phyloP scores from a whole-genome alignment of 2,329 filamentous ascomycete species.

The Botrytis fragariae region DNA sequence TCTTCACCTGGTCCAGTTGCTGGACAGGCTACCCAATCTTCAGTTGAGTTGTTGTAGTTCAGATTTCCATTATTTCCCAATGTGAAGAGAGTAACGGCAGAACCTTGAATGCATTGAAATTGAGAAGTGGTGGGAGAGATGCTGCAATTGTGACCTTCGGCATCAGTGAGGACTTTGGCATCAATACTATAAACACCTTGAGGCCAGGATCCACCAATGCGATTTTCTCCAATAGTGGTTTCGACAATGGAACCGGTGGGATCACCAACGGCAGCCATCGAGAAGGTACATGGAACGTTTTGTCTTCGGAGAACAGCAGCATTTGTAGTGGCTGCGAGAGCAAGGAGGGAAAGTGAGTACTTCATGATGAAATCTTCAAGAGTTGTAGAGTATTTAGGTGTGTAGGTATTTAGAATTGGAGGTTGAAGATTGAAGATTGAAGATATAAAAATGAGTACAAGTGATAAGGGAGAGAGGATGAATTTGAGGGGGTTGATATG shows the following conservation, averaged over 20 bases:
- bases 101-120: constrained; percentile 28
- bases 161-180: constrained; percentile 28
- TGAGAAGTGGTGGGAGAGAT: constrained; percentile 29
- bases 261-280: constrained; percentile 29
- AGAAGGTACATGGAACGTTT: constrained; percentile 31
- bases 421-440: background rate
- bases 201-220: constrained; percentile 31
- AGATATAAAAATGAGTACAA: constrained; percentile 4
- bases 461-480: background rate
- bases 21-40: constrained; percentile 34
- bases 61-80: constrained; percentile 28
- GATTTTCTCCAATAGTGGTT: constrained; percentile 32
- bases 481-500: background rate
- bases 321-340: constrained; percentile 21
- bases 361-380: constrained; percentile 21
- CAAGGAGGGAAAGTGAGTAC: constrained; percentile 16
- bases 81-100: constrained; percentile 5
- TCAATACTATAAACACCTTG: constrained; percentile 30
- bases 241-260: constrained; percentile 28
- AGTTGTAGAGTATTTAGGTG: background rate
- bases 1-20: constrained; percentile 31
- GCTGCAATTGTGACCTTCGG: constrained; percentile 30
- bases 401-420: background rate
- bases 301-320: constrained; percentile 29
- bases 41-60: constrained; percentile 23